phyloP scores from a whole-genome alignment of 371 early-diverging fungal genomes.

The Fennellomyces sp. region DNA sequence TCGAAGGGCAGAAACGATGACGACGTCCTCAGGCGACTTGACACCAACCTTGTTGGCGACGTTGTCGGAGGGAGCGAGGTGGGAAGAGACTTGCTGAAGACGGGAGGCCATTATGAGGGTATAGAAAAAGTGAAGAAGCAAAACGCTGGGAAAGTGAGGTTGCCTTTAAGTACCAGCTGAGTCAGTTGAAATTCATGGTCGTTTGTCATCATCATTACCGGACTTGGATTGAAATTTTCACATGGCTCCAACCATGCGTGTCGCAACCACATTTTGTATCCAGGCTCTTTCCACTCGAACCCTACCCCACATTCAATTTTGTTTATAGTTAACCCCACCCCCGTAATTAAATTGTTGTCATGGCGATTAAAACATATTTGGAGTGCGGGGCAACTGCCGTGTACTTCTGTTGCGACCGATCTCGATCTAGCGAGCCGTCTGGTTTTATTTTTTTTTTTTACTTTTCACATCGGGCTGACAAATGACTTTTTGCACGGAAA shows the following conservation, averaged over 20 bases:
- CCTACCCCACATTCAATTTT: background rate
- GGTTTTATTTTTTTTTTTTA: too few relatives aligned
- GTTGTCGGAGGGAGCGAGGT: constrained; percentile 60
- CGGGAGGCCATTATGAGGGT: constrained; percentile 58
- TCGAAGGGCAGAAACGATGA: constrained; percentile 87
- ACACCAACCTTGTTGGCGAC: constrained; percentile 71
- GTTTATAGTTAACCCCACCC: too few relatives aligned
- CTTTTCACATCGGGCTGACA: too few relatives aligned
- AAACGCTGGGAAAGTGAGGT: background rate
- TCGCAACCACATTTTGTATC: too few relatives aligned
- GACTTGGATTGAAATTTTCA: constrained; percentile 3
- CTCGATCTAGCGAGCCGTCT: too few relatives aligned
- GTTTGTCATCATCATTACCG: constrained; percentile 1
- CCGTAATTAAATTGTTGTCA: too few relatives aligned
- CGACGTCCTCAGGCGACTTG: constrained; percentile 85
- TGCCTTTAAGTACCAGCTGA: constrained; percentile 1
- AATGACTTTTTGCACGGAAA: too few relatives aligned
- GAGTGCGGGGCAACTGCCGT: too few relatives aligned
- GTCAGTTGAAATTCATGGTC: constrained; percentile 1
- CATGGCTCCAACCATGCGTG: background rate
- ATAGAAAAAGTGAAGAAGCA: constrained; percentile 2
- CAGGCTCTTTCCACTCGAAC: too few relatives aligned
- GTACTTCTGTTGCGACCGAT: too few relatives aligned
- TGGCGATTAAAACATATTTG: too few relatives aligned
- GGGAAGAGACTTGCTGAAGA: constrained; percentile 74